Base-by-base conservation (phyloP, 148 eudicot genomes). In the Fagopyrum homotropicum region DNA sequence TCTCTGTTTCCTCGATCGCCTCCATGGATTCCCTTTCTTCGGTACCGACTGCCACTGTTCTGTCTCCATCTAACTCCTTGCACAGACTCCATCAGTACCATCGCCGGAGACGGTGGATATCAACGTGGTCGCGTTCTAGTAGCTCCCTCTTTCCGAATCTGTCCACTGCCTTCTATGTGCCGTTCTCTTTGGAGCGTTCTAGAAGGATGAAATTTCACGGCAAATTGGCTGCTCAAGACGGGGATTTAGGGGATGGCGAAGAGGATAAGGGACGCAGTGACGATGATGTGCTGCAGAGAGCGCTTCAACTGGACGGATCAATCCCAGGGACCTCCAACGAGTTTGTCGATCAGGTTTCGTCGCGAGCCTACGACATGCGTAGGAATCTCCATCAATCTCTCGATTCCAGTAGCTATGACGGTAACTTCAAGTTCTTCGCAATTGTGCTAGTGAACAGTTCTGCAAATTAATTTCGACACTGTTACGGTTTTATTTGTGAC, bases 281-380 rank as follows among this genome's bases (percentile, higher is more conserved):
- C 6, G 85, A 85, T 30, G 89, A 86, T 71, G 96, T 88, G 63
- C 80, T 91, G 48, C 93, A 94, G 73, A 85, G 80, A 83, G 98
- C 98, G 69, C 79, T 95, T 45, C 82, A 81, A 70, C 77, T 95
- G 83, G 98, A 95, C 76, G 97, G 96, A 45, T 85, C 83, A 11
- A 95, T 95, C 16, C 98, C 97, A 0, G 93, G 92, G 35, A 86
- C 78, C 48, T 90, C 97, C 0, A 85, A 92, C 50, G 97, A 81
- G 87, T 92, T 95, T 35, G 92, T 95, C 11, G 83, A 89, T 79
- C 91, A 89, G 79, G 98, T 95, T 11, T 92, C 97, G 46, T 95
- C 98, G 0, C 91, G 98, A 48, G 98, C 98, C 66, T 95, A 95
- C 35, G 89, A 84, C 64, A 95, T 95, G 81, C 91, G 98, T 8